A percentile compares a stretch with the other conserved stretches of the same genome.
Evolutionary conservation across 2,329 filamentous ascomycete genomes (phyloP).

Genomic region (Aspergillus novoparasiticus): DNA sequence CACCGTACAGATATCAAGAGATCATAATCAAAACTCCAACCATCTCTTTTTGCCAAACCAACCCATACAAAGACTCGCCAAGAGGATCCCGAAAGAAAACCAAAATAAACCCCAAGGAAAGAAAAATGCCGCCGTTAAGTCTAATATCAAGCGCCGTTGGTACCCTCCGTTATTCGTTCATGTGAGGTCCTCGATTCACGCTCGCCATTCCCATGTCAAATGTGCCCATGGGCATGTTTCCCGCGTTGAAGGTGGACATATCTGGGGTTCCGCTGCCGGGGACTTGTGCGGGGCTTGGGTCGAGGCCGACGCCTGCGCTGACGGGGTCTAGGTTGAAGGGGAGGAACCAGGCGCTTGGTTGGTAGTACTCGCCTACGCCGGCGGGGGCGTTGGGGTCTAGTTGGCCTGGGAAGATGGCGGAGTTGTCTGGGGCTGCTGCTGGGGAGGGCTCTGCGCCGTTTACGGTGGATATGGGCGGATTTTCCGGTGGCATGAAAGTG

Average conservation of each 20-base stretch:
- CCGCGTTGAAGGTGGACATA: slow-evolving; percentile 25
- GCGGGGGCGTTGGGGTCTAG: slow-evolving; percentile 39
- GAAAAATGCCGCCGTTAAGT: slow-evolving; percentile 1
- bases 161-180: slow-evolving; percentile 5
- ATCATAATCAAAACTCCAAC: slow-evolving; percentile 6
- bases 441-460: slow-evolving; percentile 26
- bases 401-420: slow-evolving; percentile 38
- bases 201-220: slow-evolving; percentile 32
- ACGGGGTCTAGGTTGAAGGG: slow-evolving; percentile 84
- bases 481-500: slow-evolving; percentile 33
- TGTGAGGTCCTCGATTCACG: slow-evolving; percentile 20
- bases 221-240: slow-evolving; percentile 27
- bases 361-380: slow-evolving; percentile 41
- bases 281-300: slow-evolving; percentile 13
- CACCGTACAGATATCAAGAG: slow-evolving; percentile 4
- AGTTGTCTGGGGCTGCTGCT: slow-evolving; percentile 20
- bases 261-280: slow-evolving; percentile 16
- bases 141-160: not conserved
- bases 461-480: slow-evolving; percentile 30
- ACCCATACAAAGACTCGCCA: not conserved
- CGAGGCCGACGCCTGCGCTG: slow-evolving; percentile 22
- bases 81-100: not conserved
- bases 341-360: slow-evolving; percentile 79
- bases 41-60: slow-evolving; percentile 9
- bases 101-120: not conserved